Conservation (phyloP, 306 rosid species). For the Trichosanthes cucumerina region DNA sequence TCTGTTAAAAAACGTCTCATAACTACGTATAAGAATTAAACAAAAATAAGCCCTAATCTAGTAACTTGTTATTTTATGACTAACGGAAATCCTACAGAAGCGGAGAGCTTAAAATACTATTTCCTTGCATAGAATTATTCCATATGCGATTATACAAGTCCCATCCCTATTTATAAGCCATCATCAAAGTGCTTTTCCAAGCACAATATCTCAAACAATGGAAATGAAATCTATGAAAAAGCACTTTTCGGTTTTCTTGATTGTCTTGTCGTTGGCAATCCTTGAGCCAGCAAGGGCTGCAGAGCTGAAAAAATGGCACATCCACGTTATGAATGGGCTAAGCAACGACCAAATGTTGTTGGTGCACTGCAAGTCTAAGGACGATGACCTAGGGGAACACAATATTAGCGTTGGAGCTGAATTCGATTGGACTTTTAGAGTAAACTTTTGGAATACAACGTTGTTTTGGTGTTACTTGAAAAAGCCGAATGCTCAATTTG, state of each 20-base stretch:
- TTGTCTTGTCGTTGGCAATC: too few relatives aligned
- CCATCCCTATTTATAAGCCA: neutral
- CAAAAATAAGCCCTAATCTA: too few relatives aligned
- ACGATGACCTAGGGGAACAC: neutral
- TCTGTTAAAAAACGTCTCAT: too few relatives aligned
- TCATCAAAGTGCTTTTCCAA: neutral
- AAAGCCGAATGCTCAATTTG: too few relatives aligned
- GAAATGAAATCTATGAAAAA: neutral
- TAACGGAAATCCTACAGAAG: too few relatives aligned
- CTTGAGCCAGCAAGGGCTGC: neutral
- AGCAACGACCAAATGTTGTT: neutral
- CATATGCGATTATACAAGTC: too few relatives aligned
- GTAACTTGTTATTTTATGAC: too few relatives aligned
- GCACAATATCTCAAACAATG: neutral
- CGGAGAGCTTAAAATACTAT: too few relatives aligned
- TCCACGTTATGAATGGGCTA: slow-evolving; percentile 2
- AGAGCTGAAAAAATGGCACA: neutral
- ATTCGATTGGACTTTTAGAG: slow-evolving; percentile 3
- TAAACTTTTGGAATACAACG: neutral
- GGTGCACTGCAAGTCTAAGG: slow-evolving; percentile 10
- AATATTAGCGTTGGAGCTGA: neutral
- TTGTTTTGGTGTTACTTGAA: too few relatives aligned
- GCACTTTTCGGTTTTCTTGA: neutral
- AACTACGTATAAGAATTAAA: too few relatives aligned
- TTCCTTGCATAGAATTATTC: too few relatives aligned